phyloP scores from a whole-genome alignment of 1,284 basidiomycete species.

The Fomitopsis palustris region DNA sequence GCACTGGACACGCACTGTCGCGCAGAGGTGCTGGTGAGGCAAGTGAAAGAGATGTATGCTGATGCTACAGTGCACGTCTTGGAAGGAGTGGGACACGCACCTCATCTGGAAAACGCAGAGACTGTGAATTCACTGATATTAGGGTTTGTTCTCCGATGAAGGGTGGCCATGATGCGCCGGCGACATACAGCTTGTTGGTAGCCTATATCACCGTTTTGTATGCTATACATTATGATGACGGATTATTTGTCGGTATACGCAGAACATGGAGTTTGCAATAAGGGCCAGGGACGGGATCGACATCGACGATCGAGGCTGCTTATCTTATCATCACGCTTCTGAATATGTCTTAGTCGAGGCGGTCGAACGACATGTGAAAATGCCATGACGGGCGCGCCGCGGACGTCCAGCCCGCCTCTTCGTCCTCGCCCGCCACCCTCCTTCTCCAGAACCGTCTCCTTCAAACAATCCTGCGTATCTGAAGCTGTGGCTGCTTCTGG shows the following conservation, averaged over 20 bases:
- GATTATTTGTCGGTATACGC: too few species aligned
- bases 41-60: slow-evolving; percentile 24
- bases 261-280: too few species aligned
- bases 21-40: slow-evolving; percentile 18
- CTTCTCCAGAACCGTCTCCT: not conserved
- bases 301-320: not conserved
- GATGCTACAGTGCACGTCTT: slow-evolving; percentile 25
- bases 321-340: not conserved
- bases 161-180: too few species aligned
- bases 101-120: slow-evolving; percentile 18
- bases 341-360: not conserved
- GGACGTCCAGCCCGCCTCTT: not conserved
- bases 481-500: too few species aligned
- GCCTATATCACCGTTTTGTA: too few species aligned
- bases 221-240: too few species aligned
- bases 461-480: not conserved
- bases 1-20: slow-evolving; percentile 25
- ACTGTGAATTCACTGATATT: too few species aligned
- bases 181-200: too few species aligned
- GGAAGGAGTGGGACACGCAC: slow-evolving; percentile 30
- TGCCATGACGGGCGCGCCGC: not conserved
- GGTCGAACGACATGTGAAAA: not conserved
- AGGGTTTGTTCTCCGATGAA: too few species aligned
- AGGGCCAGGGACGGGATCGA: not conserved
- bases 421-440: not conserved